Conservation (phyloP, 257 asterid genomes). For the Vinca minor region DNA sequence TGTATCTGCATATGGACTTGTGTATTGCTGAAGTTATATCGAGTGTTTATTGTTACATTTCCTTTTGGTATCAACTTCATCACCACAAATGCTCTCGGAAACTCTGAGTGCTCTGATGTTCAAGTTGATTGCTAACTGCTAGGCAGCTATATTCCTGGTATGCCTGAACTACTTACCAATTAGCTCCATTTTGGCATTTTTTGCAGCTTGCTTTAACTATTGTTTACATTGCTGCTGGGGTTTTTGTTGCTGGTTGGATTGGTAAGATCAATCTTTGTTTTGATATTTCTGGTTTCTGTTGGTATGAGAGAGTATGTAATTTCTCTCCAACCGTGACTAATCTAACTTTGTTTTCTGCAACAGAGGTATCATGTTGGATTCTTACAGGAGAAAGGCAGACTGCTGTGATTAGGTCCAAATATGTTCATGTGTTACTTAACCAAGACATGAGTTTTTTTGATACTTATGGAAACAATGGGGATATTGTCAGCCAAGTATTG, state of each 20-base stretch:
- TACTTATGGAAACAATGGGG: conserved; percentile 97
- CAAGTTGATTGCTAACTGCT: neutral
- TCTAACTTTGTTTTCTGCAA: conserved; percentile 24
- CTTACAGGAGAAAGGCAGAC: conserved; percentile 99
- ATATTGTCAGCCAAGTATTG: conserved; percentile 98
- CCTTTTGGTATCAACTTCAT: neutral
- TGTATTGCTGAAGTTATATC: neutral
- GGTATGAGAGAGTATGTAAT: neutral
- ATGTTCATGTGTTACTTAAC: conserved; percentile 91
- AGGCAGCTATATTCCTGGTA: neutral
- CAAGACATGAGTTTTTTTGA: conserved; percentile 99
- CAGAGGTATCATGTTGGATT: conserved; percentile 99
- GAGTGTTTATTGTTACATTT: neutral
- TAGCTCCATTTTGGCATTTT: conserved; percentile 28
- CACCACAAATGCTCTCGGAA: neutral
- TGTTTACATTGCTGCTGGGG: conserved; percentile 83
- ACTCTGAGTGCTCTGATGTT: neutral
- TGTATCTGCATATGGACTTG: too few relatives aligned
- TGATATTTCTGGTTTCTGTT: neutral
- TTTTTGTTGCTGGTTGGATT: conserved; percentile 94
- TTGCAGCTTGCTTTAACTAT: conserved; percentile 85
- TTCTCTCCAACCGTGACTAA: neutral
- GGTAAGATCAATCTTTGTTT: conserved; percentile 60
- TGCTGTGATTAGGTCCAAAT: conserved; percentile 95
- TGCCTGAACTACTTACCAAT: conserved; percentile 14